Evolutionary conservation across 176 grass and related monocot genomes (phyloP).

Genomic region (Chrysopogon serrulatus): DNA sequence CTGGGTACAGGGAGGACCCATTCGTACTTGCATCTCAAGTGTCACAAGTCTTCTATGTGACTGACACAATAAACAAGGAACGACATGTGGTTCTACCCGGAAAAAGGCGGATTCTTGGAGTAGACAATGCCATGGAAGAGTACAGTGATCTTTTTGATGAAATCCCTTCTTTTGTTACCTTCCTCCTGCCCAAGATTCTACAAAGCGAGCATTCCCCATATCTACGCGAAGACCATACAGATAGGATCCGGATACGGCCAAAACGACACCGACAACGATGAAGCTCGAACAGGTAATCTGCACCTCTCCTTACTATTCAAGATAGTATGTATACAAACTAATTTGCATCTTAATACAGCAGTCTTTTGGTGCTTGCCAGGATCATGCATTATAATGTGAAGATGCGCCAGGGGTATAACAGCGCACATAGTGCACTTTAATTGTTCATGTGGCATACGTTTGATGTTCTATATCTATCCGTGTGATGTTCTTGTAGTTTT

Average conservation of each 20-base stretch:
- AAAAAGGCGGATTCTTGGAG: not conserved
- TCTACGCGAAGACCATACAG: not conserved
- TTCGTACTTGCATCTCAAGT: not conserved
- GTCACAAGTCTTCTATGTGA: not conserved
- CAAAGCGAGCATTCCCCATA: not conserved
- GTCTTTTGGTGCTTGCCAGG: too few species aligned
- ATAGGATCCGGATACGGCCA: not conserved
- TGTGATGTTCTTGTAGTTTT: too few species aligned
- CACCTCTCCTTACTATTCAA: too few species aligned
- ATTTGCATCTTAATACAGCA: too few species aligned
- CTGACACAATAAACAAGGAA: not conserved
- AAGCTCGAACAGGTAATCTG: too few species aligned
- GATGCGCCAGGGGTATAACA: too few species aligned
- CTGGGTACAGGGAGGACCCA: not conserved
- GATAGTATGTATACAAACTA: too few species aligned
- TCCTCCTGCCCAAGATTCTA: not conserved
- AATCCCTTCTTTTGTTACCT: not conserved
- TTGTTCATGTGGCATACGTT: too few species aligned
- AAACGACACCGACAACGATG: too few species aligned
- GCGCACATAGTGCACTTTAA: too few species aligned
- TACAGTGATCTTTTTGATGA: not conserved
- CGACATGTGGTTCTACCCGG: not conserved
- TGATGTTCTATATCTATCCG: too few species aligned
- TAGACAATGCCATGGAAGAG: not conserved
- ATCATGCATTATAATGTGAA: too few species aligned